These are phyloP conservation scores for Microbotryum scabiosae DNA, from an alignment of 1,284 basidiomycete species.

Conservation along the genomic window DNA sequence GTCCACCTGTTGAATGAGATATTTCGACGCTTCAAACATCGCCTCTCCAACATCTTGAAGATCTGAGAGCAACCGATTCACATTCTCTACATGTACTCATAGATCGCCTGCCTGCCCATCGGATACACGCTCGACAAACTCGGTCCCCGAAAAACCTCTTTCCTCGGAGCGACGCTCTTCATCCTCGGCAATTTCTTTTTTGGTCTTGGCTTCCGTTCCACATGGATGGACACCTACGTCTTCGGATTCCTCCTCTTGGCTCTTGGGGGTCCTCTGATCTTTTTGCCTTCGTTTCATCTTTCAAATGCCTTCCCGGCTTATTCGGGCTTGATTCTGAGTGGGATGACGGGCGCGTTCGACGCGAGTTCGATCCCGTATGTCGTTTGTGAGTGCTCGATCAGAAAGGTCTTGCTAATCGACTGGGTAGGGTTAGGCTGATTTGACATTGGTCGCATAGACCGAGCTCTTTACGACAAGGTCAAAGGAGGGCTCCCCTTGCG, in stretches of 20 bases:
- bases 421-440: not conserved
- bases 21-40: too few species aligned
- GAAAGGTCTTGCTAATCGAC: not conserved
- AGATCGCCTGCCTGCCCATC: constrained; percentile 39
- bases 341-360: constrained; percentile 43
- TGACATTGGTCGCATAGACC: not conserved
- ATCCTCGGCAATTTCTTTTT: constrained; percentile 37
- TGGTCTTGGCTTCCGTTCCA: constrained; percentile 31
- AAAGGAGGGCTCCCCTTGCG: constrained; percentile 28
- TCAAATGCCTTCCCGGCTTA: constrained; percentile 43
- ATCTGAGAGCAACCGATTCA: too few species aligned
- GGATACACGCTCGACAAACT: constrained; percentile 38
- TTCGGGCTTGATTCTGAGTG: constrained; percentile 41
- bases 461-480: constrained; percentile 24
- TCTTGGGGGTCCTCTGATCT: constrained; percentile 41
- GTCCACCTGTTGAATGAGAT: too few species aligned
- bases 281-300: constrained; percentile 41
- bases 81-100: not conserved
- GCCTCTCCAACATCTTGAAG: not conserved
- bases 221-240: constrained; percentile 36
- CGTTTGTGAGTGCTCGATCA: constrained; percentile 30
- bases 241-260: constrained; percentile 41
- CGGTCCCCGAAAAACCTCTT: constrained; percentile 35
- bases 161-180: constrained; percentile 37
- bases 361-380: constrained; percentile 41